A percentile compares a stretch with the other conserved stretches of the same genome.
These are phyloP conservation scores for Dioszegia hungarica DNA, from an alignment of 768 basidiomycete species.

Conservation along the genomic window DNA sequence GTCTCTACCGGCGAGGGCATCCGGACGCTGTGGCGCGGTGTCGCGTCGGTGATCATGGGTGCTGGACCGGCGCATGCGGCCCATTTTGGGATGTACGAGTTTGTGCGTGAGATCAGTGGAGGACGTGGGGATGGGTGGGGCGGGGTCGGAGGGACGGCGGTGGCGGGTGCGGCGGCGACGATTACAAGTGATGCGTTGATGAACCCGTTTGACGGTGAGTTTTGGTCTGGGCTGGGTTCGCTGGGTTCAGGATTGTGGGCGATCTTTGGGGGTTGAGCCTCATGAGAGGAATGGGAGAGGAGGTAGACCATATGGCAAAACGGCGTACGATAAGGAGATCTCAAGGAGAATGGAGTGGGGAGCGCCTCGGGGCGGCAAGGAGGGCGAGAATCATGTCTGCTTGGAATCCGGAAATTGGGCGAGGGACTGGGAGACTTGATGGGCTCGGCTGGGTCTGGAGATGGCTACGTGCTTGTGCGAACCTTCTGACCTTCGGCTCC, in stretches of 20 bases:
- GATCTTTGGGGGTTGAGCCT: neutral
- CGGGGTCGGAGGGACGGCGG: constrained; percentile 86
- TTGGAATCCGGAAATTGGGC: too few relatives aligned
- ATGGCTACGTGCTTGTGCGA: too few relatives aligned
- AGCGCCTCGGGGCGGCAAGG: too few relatives aligned
- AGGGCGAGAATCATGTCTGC: too few relatives aligned
- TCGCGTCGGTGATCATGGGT: constrained; percentile 89
- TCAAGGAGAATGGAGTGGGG: too few relatives aligned
- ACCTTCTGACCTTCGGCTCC: too few relatives aligned
- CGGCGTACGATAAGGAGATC: too few relatives aligned
- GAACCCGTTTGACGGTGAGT: constrained; percentile 98
- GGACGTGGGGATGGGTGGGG: constrained; percentile 61
- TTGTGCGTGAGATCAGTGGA: constrained; percentile 85
- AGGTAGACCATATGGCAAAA: neutral
- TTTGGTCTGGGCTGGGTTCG: neutral
- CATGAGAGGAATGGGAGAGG: neutral
- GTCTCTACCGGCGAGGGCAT: constrained; percentile 93
- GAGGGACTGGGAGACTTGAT: too few relatives aligned
- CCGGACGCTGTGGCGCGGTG: constrained; percentile 87
- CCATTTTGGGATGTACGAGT: constrained; percentile 93
- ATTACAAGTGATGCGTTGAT: constrained; percentile 94
- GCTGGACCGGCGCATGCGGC: constrained; percentile 98
- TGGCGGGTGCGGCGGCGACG: constrained; percentile 91
- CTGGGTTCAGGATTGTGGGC: neutral
- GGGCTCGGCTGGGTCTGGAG: too few relatives aligned